A percentile compares a stretch with the other conserved stretches of the same genome.
phyloP scores from a whole-genome alignment of 371 early-diverging fungal species.

The Mortierella polycephala region DNA sequence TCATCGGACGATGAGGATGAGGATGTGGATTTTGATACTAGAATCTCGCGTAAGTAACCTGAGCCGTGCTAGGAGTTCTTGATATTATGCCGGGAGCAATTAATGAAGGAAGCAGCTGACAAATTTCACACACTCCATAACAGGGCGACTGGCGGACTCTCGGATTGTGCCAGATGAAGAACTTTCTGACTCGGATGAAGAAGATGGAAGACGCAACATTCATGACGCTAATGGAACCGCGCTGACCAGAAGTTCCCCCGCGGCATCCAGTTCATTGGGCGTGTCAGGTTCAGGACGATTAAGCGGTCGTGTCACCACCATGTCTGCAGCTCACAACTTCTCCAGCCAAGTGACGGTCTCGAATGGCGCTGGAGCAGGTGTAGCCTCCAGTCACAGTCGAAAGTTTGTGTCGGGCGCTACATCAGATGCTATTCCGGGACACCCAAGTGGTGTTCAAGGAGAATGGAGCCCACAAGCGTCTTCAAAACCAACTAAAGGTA shows the following conservation, averaged over 20 bases:
- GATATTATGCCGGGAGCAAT: background rate
- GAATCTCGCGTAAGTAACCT: conserved; percentile 63
- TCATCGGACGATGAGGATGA: conserved; percentile 59
- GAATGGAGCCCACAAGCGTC: conserved; percentile 30
- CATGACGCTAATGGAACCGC: conserved; percentile 43
- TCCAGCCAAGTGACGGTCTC: conserved; percentile 18
- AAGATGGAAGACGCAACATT: conserved; percentile 56
- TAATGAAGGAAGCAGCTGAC: background rate
- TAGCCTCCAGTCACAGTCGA: conserved; percentile 7
- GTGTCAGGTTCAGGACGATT: conserved; percentile 20
- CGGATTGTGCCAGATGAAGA: conserved; percentile 68
- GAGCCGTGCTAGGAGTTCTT: background rate
- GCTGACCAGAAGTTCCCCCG: conserved; percentile 25
- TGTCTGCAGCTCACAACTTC: conserved; percentile 44
- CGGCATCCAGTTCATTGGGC: conserved; percentile 8
- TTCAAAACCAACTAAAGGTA: conserved; percentile 24
- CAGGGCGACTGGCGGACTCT: conserved; percentile 66
- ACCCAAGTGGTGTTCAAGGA: conserved; percentile 19
- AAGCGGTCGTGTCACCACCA: conserved; percentile 36
- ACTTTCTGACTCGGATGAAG: conserved; percentile 77
- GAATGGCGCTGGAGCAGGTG: conserved; percentile 19
- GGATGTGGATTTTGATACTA: conserved; percentile 58
- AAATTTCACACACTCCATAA: background rate
- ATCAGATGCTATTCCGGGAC: conserved; percentile 9
- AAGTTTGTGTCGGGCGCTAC: conserved; percentile 23